Evolutionary conservation across 345 rosid species (phyloP), one percentile per base, ranked within the genome.

Genomic region (Arabidopsis suecica): DNA sequence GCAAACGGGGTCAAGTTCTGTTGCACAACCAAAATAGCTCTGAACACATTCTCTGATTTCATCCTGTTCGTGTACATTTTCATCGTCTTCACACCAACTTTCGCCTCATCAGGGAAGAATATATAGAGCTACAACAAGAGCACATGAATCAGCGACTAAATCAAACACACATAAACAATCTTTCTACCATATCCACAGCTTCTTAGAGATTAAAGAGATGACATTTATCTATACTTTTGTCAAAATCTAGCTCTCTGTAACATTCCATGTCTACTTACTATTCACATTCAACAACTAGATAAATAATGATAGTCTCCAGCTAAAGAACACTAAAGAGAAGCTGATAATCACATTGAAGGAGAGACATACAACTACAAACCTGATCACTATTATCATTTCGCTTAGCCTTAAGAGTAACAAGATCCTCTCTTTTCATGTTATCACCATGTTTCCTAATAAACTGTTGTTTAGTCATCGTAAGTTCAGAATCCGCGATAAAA

Each of bases 31-130:
- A 95, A 72, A 32, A 92, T 78, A 9, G 97, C 99, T 54, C 96
- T 78, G 81, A 53, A 86, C 49, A 93, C 93, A 74, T 90, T 89
- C 84, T 95, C 98, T 1, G 85, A 69, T 49, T 89, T 90, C 99
- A 90, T 95, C 76, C 93, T 79, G 76, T 83, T 86, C 5, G 92
- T 87, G 82, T 85, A 95, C 38, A 93, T 84, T 84, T 89, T 88
- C 94, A 93, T 93, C n/a, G 90, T 89, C 83, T 90, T 93, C 34
- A 90, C 88, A 59, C 97, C 94, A 72, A 90, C 97, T 76, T 90
- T 92, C 7, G 77, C 85, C 44, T 93, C 96, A 7, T 92, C 96
- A 0, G 97, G 98, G 72, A 90, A 95, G 88, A 87, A 90, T 42
- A 95, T 87, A 82, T 83, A 88, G 54, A 95, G 84, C 97, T 95